These are phyloP conservation scores for Kurtzmaniella quercitrusa DNA, from an alignment of 1,139 yeast species.

Conservation along the genomic window DNA sequence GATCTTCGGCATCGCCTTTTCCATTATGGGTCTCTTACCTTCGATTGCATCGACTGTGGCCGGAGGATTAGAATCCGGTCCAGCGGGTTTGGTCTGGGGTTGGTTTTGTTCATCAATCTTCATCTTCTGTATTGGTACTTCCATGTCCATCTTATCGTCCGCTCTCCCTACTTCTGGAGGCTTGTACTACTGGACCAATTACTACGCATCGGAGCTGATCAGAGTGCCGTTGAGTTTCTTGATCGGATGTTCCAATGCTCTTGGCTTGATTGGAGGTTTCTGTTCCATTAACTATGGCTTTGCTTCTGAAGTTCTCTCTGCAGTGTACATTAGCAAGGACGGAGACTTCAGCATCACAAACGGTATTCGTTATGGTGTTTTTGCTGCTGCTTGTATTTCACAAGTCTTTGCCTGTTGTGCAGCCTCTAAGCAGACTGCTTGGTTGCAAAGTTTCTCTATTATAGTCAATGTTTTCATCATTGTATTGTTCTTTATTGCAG, in stretches of 20 bases:
- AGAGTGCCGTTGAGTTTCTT: constrained; percentile 22
- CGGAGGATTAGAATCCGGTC: constrained; percentile 39
- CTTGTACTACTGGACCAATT: constrained; percentile 47
- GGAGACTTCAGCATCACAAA: constrained; percentile 21
- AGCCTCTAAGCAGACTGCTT: constrained; percentile 18
- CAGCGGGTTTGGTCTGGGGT: constrained; percentile 60
- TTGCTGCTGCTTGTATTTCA: constrained; percentile 20
- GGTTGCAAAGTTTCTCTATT: constrained; percentile 19
- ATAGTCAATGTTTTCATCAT: constrained; percentile 14
- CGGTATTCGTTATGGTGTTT: constrained; percentile 22
- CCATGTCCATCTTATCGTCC: constrained; percentile 57
- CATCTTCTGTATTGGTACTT: constrained; percentile 49
- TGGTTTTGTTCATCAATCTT: constrained; percentile 55
- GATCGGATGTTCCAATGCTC: constrained; percentile 24
- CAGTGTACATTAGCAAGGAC: constrained; percentile 18
- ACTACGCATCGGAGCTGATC: constrained; percentile 19
- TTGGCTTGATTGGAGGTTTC: constrained; percentile 25
- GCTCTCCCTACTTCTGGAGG: constrained; percentile 67
- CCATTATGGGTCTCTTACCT: constrained; percentile 50
- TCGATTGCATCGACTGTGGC: constrained; percentile 34
- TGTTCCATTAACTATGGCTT: constrained; percentile 27
- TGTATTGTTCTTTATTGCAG: constrained; percentile 19
- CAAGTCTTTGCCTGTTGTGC: constrained; percentile 19
- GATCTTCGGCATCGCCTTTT: constrained; percentile 48
- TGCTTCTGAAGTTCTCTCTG: constrained; percentile 22